Evolutionary conservation across 139 green algal species (phyloP), one percentile per base, ranked within the genome.

Genomic region (Penium margaritaceum): DNA sequence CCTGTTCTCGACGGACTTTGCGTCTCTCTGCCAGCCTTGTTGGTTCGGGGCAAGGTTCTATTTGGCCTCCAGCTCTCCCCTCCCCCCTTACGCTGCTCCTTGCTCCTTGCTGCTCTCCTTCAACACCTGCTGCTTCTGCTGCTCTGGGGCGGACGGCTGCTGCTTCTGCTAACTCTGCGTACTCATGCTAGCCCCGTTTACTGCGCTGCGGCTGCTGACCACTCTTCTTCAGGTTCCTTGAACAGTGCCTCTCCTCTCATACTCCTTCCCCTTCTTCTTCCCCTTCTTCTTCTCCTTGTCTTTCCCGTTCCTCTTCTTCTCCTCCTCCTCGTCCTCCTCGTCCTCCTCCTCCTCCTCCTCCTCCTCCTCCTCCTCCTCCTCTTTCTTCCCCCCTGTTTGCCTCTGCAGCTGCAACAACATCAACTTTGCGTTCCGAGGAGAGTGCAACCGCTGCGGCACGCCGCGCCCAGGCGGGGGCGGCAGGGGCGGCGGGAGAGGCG

Each of bases 391-490:
- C 6, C 4, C 19, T 29, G 68, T 35, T 14, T 61, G 14, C 15
- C 6, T 70, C 29, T 27, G 0, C 72, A 79, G 72, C 1, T 81
- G 75, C 34, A 54, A 61, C 39, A 81, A 81, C 47, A 30, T 78
- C 9, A 81, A 81, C 68, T 81, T 81, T 79, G 68, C 75, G 6
- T 67, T 69, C 27, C 34, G 75, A 7, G 29, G 30, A n/a, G 68
- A 81, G 47, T 81, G 75, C 63, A 81, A 81, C 53, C 67, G 68
- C 27, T 81, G 75, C 39, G 41, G 24, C 39, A 73, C 75, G 7
- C 67, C 67, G 17, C 63, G 55, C 19, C 75, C 75, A 35, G 55
- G 21, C 0, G 75, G 75, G 7, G 36, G 32, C 21, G 35, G 55
- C 32, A 30, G 21, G 19, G 69, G 69, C 5, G 63, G 69, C 9